Base-by-base conservation (phyloP, 2,329 filamentous ascomycete species). In the Fusarium sp. region DNA sequence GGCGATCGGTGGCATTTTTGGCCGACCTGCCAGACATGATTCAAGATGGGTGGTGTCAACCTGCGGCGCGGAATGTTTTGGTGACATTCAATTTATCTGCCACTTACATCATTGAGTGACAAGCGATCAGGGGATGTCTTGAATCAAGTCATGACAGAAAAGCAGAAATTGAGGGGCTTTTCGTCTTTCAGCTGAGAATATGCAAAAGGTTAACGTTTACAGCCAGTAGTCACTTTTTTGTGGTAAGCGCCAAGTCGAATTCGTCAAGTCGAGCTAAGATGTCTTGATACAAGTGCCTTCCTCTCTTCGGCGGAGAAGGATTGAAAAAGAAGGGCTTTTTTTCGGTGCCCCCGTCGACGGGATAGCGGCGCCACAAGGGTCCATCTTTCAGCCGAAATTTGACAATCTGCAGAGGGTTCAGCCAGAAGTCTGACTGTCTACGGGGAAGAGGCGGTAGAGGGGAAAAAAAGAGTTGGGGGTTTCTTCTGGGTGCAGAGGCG, bases 361-460 rank as follows among this genome's bases (percentile, higher is more conserved):
- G 61, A 38, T 67, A 74, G 65, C 58, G 52, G 60, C 64, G 75
- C 75, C 73, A 72, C 74, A 75, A 71, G 74, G 72, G 66, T 69
- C 62, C 54, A 65, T 74, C 68, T 37, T 61, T 56, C 74, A 72
- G 67, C 62, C 70, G 70, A 76, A 72, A 77, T 77, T 74, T 76
- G 70, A 56, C 62, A 69, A 69, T 67, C 65, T 58, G 47, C 8
- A 24, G 45, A 52, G 22, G 24, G 27, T 54, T 54, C 27, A 31
- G 27, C 47, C 16, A 31, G 47, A 54, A 31, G 24, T 10, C 11
- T 37, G 38, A 40, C 37, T 42, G 16, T 5, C 13, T 45, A 40
- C 14, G 31, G 37, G 57, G 47, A 45, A 47, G 31, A 34, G 13
- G 54, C 62, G 61, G 58, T 35, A 63, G 59, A 38, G 37, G 8